Evolutionary conservation across 2,329 filamentous ascomycete genomes (phyloP).

Genomic region (Neoascochyta sp.): DNA sequence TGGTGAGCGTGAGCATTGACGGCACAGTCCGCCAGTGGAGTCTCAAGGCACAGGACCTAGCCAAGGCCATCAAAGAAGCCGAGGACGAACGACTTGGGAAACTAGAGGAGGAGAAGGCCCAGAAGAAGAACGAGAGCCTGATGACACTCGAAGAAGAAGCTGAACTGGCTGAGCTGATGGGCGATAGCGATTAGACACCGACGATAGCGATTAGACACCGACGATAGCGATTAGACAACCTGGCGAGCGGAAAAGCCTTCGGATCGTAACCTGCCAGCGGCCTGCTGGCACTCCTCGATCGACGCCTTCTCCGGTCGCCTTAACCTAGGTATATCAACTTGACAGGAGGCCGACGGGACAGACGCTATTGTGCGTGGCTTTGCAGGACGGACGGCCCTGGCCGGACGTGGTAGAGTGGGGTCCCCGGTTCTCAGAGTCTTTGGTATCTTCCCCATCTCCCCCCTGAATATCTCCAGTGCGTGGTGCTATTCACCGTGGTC

Average conservation of each 20-base stretch:
- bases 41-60: constrained; percentile 59
- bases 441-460: constrained; percentile 26
- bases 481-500: constrained; percentile 26
- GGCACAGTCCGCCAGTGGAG: constrained; percentile 84
- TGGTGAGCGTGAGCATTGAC: constrained; percentile 86
- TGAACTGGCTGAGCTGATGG: constrained; percentile 88
- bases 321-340: constrained; percentile 22
- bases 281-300: constrained; percentile 17
- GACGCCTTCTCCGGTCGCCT: constrained; percentile 17
- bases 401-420: constrained; percentile 19
- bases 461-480: constrained; percentile 14
- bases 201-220: constrained; percentile 59
- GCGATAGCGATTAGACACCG: constrained; percentile 59
- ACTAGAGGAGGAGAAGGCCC: constrained; percentile 43
- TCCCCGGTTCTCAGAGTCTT: constrained; percentile 17
- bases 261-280: constrained; percentile 15
- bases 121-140: constrained; percentile 49
- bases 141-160: constrained; percentile 89
- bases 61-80: constrained; percentile 50
- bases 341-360: constrained; percentile 19
- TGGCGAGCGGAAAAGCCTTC: constrained; percentile 18
- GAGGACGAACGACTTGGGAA: constrained; percentile 49
- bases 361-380: constrained; percentile 16
- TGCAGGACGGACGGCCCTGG: constrained; percentile 11
- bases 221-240: constrained; percentile 56